These are phyloP conservation scores for Solanum rostratum DNA, from an alignment of 257 asterid species.

Conservation along the genomic window DNA sequence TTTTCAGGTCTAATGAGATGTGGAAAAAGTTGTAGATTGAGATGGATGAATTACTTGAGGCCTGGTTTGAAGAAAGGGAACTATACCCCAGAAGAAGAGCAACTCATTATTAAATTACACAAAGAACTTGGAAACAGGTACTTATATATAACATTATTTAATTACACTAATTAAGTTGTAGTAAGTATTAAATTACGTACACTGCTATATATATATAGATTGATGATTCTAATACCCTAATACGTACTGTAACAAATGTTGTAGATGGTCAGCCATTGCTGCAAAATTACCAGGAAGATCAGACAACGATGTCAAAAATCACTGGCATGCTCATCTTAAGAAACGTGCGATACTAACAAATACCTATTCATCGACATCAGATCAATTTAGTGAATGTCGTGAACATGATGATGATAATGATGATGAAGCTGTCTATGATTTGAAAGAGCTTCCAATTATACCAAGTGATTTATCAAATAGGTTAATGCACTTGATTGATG, in stretches of 20 bases:
- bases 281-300: constrained; percentile 12
- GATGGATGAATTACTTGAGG: constrained; percentile 51
- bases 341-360: background rate
- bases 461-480: background rate
- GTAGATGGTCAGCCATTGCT: background rate
- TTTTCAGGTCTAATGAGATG: constrained; percentile 19
- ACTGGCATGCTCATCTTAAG: constrained; percentile 38
- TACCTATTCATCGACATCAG: background rate
- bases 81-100: constrained; percentile 26
- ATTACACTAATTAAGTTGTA: background rate
- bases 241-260: background rate
- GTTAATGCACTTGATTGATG: background rate
- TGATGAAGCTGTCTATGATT: background rate
- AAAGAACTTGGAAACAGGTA: constrained; percentile 37
- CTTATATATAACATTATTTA: background rate
- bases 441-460: no score
- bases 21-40: constrained; percentile 51
- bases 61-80: constrained; percentile 35
- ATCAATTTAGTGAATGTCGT: background rate
- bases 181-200: no score
- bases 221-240: background rate
- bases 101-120: constrained; percentile 27
- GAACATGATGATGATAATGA: background rate
- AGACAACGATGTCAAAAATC: constrained; percentile 41
- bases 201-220: no score